Percentiles rank a stretch among this genome's conserved stretches.
Conservation (phyloP, 495 filamentous ascomycete genomes). For the Halenospora varia region DNA sequence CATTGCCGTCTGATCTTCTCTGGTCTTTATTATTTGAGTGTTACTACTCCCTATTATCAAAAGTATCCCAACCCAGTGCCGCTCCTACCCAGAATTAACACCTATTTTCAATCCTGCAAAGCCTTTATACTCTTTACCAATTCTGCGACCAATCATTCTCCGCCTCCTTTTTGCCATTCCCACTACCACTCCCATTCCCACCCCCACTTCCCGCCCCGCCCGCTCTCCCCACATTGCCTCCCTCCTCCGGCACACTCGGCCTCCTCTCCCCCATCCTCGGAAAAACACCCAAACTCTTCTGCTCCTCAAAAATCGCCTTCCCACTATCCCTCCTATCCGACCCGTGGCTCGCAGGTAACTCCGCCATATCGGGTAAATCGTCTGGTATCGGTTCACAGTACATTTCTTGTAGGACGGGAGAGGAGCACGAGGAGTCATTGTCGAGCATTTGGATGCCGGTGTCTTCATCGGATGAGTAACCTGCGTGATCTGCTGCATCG, state of each 20-base stretch:
- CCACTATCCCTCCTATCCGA: background rate
- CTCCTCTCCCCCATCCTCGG: slow-evolving; percentile 24
- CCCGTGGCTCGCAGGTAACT: background rate
- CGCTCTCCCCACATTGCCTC: background rate
- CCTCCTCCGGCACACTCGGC: slow-evolving; percentile 6
- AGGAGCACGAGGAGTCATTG: background rate
- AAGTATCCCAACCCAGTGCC: no score
- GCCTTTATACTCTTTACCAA: no score
- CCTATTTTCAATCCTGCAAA: no score
- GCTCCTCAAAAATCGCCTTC: background rate
- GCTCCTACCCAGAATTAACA: no score
- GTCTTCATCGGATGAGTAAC: background rate
- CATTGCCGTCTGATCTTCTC: no score
- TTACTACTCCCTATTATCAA: no score
- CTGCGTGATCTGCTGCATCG: background rate
- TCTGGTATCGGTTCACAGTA: background rate
- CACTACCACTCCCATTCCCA: no score
- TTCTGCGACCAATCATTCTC: no score
- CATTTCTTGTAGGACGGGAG: background rate
- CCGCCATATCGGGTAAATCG: background rate
- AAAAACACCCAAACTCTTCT: slow-evolving; percentile 8
- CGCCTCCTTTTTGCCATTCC: no score
- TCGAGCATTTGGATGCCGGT: background rate
- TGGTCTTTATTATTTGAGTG: no score
- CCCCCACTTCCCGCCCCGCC: no score